Percentiles rank a stretch among this genome's conserved stretches.
Evolutionary conservation across 2,329 filamentous ascomycete genomes (phyloP).

Genomic region (Curvularia sp.): DNA sequence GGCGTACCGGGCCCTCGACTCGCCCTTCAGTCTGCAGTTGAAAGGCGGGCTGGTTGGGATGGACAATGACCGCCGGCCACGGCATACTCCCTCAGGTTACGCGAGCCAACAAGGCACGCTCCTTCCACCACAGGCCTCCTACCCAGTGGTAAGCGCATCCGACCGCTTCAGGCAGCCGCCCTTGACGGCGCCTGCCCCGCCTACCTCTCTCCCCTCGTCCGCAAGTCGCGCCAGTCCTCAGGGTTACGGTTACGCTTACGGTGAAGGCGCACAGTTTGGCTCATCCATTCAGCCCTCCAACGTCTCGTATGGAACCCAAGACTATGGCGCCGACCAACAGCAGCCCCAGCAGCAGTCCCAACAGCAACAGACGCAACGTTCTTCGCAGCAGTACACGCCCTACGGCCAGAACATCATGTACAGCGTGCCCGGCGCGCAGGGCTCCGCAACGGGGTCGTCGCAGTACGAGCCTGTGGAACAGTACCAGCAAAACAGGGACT

Average conservation of each 20-base stretch:
- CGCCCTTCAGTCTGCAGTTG: conserved; percentile 62
- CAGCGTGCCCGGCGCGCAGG: conserved; percentile 62
- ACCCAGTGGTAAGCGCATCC: conserved; percentile 54
- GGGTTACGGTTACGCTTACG: conserved; percentile 60
- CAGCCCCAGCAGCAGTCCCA: conserved; percentile 61
- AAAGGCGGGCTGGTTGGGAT: conserved; percentile 68
- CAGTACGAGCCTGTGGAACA: conserved; percentile 77
- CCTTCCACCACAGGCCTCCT: conserved; percentile 53
- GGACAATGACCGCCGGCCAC: conserved; percentile 76
- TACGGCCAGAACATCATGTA: conserved; percentile 78
- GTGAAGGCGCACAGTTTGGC: conserved; percentile 62
- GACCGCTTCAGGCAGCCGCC: conserved; percentile 59
- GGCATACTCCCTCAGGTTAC: conserved; percentile 75
- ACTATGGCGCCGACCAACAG: conserved; percentile 66
- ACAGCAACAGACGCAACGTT: conserved; percentile 66
- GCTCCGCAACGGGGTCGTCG: conserved; percentile 59
- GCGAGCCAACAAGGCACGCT: conserved; percentile 58
- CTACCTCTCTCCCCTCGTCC: conserved; percentile 51
- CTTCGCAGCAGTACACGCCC: conserved; percentile 55
- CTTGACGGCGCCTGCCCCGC: conserved; percentile 52
- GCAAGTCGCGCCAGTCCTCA: conserved; percentile 50
- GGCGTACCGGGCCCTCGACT: conserved; percentile 67
- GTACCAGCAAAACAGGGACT: conserved; percentile 72
- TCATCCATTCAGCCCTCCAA: conserved; percentile 58
- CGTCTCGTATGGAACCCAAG: conserved; percentile 68